Base-by-base conservation (phyloP, 2,329 filamentous ascomycete genomes). In the Sarocladiaceae sp. region DNA sequence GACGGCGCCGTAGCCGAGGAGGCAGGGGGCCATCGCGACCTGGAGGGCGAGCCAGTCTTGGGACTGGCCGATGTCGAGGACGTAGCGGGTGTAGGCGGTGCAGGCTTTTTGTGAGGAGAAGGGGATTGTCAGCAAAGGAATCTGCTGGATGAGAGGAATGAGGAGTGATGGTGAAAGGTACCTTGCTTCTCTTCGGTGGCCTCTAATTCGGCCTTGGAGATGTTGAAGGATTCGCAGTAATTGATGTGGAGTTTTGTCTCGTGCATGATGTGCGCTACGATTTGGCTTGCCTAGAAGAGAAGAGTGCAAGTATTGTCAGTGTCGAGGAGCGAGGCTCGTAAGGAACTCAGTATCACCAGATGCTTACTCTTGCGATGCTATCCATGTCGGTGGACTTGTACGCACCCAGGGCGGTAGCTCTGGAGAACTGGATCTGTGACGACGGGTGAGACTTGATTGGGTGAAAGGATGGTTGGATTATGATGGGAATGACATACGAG, bases 1-100 rank as follows among this genome's bases (percentile, higher is more conserved):
- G 48, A 94, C 86, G 45, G 79, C 78, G 9, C 83, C 83, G 60
- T 97, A 96, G 33, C 91, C 91, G n/a, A 96, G 75, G 24, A 95
- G 71, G 59, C 91, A 96, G 0, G 91, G 89, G 12, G 90, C 81
- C 44, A 96, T 73, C 4, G 88, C 83, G 49, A 96, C 71, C 57
- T 95, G 88, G 9, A 97, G 74, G 3, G 83, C 89, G 34, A 96
- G 72, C 82, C 84, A 94, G 66, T 95, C 89, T 58, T 93, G 81
- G 2, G 85, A 88, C 54, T 88, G 81, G 6, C 91, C 91, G 16
- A 95, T 74, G 56, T 97, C 91, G 45, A 96, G 80, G 20, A 95
- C 83, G 61, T 91, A 95, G 59, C 85, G 69, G 19, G 84, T 89
- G 60, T 94, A 93, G 33, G 87, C 86, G 7, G 82, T 87, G 56